Percentiles rank a stretch among this genome's conserved stretches.
These are phyloP conservation scores for Zymoseptoria passerinii DNA, from an alignment of 2,329 filamentous ascomycete genomes.

Conservation along the genomic window DNA sequence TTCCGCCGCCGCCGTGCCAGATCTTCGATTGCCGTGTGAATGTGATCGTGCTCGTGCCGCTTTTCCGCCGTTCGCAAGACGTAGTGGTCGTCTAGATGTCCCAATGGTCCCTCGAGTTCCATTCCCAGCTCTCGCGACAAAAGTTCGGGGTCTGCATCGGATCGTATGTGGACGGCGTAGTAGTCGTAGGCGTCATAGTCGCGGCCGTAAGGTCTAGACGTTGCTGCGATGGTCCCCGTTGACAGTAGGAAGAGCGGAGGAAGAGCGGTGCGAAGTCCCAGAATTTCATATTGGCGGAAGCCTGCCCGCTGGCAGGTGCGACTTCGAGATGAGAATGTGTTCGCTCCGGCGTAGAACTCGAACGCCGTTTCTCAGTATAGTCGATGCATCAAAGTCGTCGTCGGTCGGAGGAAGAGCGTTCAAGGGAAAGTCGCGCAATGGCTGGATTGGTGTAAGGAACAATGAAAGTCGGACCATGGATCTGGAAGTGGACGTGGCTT, in stretches of 20 bases:
- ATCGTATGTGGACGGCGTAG: slow-evolving; percentile 79
- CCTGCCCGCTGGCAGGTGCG: neutral
- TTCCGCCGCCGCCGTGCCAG: slow-evolving; percentile 54
- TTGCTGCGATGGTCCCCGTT: neutral
- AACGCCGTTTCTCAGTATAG: neutral
- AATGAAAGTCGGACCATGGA: neutral
- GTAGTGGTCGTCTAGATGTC: slow-evolving; percentile 71
- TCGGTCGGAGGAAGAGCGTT: neutral
- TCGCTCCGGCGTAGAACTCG: neutral
- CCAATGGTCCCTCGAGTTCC: slow-evolving; percentile 70
- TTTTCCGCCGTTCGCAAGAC: slow-evolving; percentile 65
- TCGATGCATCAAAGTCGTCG: neutral
- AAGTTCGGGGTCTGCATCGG: slow-evolving; percentile 54
- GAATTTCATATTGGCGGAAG: neutral
- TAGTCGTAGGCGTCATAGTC: slow-evolving; percentile 74
- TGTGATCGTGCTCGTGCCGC: slow-evolving; percentile 45
- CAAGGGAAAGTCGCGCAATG: neutral
- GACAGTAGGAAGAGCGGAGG: neutral
- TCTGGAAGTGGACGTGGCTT: neutral
- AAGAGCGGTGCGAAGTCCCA: neutral
- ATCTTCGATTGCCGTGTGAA: slow-evolving; percentile 43
- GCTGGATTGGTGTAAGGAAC: neutral
- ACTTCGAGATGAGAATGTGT: neutral
- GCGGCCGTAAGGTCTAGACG: slow-evolving; percentile 9
- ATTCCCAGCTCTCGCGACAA: slow-evolving; percentile 68